Base-by-base conservation (phyloP, 345 rosid species). In the Toxicodendron radicans region DNA sequence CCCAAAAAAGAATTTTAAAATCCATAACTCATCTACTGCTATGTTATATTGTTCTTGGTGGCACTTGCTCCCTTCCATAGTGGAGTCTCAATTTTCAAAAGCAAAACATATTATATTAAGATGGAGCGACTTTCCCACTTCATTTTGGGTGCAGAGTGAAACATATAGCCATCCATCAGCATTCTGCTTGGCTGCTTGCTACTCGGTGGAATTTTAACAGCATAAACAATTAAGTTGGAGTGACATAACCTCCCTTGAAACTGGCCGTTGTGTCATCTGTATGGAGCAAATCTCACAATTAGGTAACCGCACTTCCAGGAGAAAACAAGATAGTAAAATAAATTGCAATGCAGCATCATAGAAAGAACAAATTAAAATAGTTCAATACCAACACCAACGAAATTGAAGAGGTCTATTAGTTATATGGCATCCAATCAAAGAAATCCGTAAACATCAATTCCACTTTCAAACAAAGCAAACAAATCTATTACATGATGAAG, bases 81-180 rank as follows among this genome's bases (percentile, higher is more conserved):
- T 52, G 71, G 73, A 43, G 41, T 43, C n/a, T n/a, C n/a, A n/a
- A n/a, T n/a, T n/a, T 58, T 38, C 56, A 45, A 11, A 43, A 58
- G 6, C 10, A 57, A 41, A 58, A 58, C 41, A 45, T 58, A 46
- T 43, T 24, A 3, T 71, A 45, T 23, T 69, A 21, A 53, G 11
- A 45, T 43, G 38, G 52, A 32, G 18, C 8, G 41, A 70, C 45
- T 56, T 38, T 38, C 16, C 7, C 64, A 35, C 64, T 43, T 43
- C 65, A 27, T 43, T 58, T 17, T 8, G 24, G 10, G 16, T 58
- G 73, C 38, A 43, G 18, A 24, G 16, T 24, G 56, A 23, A 58
- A 71, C 53, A 57, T 41, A 43, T 23, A 71, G 63, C 59, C 1
- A n/a, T 48, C 10, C 23, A 33, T 52, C 18, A 18, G 30, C 27